phyloP scores from a whole-genome alignment of 352 stramenopile species.

The Pythium phragmitis region DNA sequence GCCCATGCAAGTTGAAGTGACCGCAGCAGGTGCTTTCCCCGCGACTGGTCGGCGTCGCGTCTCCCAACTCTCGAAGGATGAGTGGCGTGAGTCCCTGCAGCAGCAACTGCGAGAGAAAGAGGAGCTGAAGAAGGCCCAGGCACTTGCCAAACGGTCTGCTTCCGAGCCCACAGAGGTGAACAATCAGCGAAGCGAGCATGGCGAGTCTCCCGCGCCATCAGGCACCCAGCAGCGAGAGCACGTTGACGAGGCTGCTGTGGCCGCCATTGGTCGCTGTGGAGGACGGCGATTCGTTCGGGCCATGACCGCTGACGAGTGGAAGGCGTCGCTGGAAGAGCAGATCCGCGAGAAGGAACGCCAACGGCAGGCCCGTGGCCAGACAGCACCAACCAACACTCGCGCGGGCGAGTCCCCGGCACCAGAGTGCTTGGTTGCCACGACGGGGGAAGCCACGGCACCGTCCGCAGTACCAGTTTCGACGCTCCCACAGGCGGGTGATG shows the following conservation, averaged over 20 bases:
- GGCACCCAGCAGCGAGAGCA: not conserved
- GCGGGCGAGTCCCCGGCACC: no score
- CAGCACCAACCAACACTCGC: conserved; percentile 20
- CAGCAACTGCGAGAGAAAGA: conserved; percentile 41
- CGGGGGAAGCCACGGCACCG: not conserved
- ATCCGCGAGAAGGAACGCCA: conserved; percentile 41
- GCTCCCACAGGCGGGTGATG: not conserved
- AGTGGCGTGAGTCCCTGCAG: conserved; percentile 37
- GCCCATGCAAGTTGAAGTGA: not conserved
- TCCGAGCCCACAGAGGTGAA: not conserved
- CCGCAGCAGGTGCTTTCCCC: not conserved
- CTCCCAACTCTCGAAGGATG: conserved; percentile 32
- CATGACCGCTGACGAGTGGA: conserved; percentile 42
- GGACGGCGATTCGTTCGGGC: conserved; percentile 37
- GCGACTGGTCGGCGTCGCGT: conserved; percentile 26
- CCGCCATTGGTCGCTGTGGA: not conserved
- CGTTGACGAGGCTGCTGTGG: not conserved
- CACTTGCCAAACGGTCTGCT: not conserved
- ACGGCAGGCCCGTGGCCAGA: conserved; percentile 12
- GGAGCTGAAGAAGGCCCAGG: conserved; percentile 12
- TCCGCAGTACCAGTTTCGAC: not conserved
- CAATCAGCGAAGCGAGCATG: not conserved
- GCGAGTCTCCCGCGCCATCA: not conserved
- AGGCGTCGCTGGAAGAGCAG: conserved; percentile 45
- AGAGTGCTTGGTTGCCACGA: no score